Conservation (phyloP, 139 green algal species). For the Closterium sp. region DNA sequence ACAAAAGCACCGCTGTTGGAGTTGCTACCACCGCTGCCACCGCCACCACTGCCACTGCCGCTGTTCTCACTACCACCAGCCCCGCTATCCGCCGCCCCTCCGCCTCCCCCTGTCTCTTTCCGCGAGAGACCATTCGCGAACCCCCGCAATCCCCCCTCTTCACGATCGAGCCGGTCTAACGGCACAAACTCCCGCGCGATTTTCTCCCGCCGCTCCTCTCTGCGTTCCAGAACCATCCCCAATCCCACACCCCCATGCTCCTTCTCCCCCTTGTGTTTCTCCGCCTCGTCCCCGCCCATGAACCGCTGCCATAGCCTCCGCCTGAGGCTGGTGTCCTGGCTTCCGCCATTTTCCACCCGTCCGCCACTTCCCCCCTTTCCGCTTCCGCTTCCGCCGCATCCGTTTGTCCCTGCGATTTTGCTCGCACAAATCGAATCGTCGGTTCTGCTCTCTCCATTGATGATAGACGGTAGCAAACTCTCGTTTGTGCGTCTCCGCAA, state of each 20-base stretch:
- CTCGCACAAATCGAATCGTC: not conserved
- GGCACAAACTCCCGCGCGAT: not conserved
- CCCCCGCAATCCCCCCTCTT: not conserved
- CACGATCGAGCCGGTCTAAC: not conserved
- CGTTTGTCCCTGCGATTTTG: not conserved
- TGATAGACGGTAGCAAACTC: no score
- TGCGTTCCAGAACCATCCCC: not conserved
- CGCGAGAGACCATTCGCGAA: not conserved
- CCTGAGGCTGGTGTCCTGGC: not conserved
- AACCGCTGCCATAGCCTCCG: not conserved
- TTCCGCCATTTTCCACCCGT: not conserved
- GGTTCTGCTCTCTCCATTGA: no score
- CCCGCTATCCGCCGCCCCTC: not conserved
- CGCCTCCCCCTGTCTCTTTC: not conserved
- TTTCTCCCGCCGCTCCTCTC: not conserved
- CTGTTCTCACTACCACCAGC: not conserved
- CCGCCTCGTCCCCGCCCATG: not conserved
- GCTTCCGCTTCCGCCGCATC: no score
- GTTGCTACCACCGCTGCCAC: not conserved
- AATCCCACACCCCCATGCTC: not conserved
- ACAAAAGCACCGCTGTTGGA: not conserved
- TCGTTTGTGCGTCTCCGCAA: not conserved
- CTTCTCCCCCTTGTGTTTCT: not conserved
- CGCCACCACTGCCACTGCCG: not conserved
- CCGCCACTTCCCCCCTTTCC: not conserved